Evolutionary conservation across 164 flowering plant species (phyloP).

Genomic region (Aristolochia contorta): DNA sequence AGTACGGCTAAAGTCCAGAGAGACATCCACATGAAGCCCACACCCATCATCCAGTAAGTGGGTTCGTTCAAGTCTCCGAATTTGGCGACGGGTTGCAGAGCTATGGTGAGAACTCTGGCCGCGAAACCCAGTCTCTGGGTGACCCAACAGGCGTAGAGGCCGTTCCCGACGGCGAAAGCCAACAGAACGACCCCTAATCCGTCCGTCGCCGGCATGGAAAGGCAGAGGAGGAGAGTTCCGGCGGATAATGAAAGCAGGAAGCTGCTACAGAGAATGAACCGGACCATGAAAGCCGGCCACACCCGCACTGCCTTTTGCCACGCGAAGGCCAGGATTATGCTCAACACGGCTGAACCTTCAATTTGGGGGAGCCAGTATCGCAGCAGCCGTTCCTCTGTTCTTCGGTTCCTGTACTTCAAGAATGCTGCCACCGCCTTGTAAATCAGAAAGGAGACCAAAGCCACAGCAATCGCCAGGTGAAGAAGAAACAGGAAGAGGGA

Average conservation of each 20-base stretch:
- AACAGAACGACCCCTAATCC: conserved; percentile 58
- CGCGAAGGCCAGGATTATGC: conserved; percentile 53
- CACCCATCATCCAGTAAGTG: conserved; percentile 60
- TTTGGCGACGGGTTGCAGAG: conserved; percentile 57
- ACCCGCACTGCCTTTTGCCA: conserved; percentile 73
- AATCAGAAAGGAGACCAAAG: conserved; percentile 44
- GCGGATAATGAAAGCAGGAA: conserved; percentile 48
- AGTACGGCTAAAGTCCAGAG: conserved; percentile 74
- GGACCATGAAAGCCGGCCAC: conserved; percentile 72
- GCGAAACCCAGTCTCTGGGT: conserved; percentile 45
- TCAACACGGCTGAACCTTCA: conserved; percentile 55
- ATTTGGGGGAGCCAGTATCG: conserved; percentile 60
- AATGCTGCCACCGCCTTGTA: conserved; percentile 60
- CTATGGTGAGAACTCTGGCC: conserved; percentile 33
- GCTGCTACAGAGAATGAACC: conserved; percentile 62
- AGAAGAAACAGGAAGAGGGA: conserved; percentile 52
- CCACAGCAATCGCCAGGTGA: conserved; percentile 46
- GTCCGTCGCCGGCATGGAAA: conserved; percentile 64
- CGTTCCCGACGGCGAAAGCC: conserved; percentile 63
- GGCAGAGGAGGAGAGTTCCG: conserved; percentile 72
- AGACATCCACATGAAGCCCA: conserved; percentile 73
- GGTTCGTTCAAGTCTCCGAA: conserved; percentile 63
- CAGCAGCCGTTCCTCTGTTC: conserved; percentile 38
- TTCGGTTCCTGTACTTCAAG: conserved; percentile 16
- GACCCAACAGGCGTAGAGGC: conserved; percentile 87